Base-by-base conservation (phyloP, 495 filamentous ascomycete genomes). In the Annulohypoxylon bovei region DNA sequence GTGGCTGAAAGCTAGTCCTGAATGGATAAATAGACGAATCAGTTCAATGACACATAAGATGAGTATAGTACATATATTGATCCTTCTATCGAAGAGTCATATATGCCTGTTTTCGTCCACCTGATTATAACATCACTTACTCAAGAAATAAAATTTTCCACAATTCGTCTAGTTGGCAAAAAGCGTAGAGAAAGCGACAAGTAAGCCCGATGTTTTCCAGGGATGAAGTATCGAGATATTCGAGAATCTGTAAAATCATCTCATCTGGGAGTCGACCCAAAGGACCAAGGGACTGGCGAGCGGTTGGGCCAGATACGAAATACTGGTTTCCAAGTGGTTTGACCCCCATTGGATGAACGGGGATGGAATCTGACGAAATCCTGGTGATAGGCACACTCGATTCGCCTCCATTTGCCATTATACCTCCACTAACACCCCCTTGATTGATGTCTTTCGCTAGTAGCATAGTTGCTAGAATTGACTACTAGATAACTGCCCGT, bases 291-390 rank as follows among this genome's bases (percentile, higher is more conserved):
- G 78, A 83, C 30, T 81, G 74, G 42, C 93, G 91, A 20, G 94
- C 86, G 79, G 92, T 92, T 30, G 78, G 83, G 8, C 80, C 81
- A 49, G 89, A 86, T 44, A 87, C 83, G 14, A 84, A 75, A 52
- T 93, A 91, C 62, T 90, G 89, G 84, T 99, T 99, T 54, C 95
- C 95, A 73, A 88, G 86, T 0, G 95, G 95, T 73, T 93, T 96
- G 70, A 98, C 86, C 42, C 90, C 89, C 30, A 97, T 81, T 20
- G 95, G 95, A 82, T 99, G 95, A 42, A 83, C 82, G 14, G 92
- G 91, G 54, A 97, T 90, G 65, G 74, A 80, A 69, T 75, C 76
- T 67, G 62, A 50, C 44, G 66, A 71, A 58, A 76, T 78, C 74
- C 65, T 46, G 40, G 57, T 50, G 65, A 42, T 64, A 62, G 53